Evolutionary conservation across 306 rosid species (phyloP).

Genomic region (Senna siamea): DNA sequence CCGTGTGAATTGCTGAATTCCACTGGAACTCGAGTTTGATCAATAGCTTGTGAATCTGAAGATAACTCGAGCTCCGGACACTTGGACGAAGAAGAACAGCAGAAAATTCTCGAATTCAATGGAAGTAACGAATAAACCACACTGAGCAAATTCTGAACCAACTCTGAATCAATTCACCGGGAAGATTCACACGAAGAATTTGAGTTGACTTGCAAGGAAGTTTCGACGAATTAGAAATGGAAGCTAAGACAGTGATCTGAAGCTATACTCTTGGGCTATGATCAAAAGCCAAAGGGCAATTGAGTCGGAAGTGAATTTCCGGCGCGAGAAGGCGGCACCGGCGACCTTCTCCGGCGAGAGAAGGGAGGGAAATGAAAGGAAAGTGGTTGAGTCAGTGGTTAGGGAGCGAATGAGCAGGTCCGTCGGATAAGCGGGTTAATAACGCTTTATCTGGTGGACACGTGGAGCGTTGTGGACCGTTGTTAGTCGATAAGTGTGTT

Average conservation of each 20-base stretch:
- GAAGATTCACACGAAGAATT: not conserved
- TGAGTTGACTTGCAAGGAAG: not conserved
- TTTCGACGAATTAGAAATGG: not conserved
- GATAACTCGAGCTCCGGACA: not conserved
- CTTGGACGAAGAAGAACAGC: not conserved
- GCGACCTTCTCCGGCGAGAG: not conserved
- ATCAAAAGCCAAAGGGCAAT: not conserved
- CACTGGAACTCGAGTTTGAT: not conserved
- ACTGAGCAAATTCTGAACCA: not conserved
- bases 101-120: not conserved
- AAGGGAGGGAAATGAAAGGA: not conserved
- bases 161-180: not conserved
- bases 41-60: not conserved
- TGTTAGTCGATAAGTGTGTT: slow-evolving; percentile 51
- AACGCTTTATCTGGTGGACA: slow-evolving; percentile 32
- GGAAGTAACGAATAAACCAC: not conserved
- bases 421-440: slow-evolving; percentile 57
- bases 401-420: slow-evolving; percentile 48
- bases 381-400: not conserved
- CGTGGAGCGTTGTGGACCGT: slow-evolving; percentile 47
- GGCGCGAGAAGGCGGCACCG: not conserved
- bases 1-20: not conserved
- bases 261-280: not conserved
- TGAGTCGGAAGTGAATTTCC: not conserved
- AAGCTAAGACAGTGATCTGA: not conserved